Percentiles rank a stretch among this genome's conserved stretches.
Conservation (phyloP, 2,329 filamentous ascomycete genomes). For the Cercospora nicotianae region DNA sequence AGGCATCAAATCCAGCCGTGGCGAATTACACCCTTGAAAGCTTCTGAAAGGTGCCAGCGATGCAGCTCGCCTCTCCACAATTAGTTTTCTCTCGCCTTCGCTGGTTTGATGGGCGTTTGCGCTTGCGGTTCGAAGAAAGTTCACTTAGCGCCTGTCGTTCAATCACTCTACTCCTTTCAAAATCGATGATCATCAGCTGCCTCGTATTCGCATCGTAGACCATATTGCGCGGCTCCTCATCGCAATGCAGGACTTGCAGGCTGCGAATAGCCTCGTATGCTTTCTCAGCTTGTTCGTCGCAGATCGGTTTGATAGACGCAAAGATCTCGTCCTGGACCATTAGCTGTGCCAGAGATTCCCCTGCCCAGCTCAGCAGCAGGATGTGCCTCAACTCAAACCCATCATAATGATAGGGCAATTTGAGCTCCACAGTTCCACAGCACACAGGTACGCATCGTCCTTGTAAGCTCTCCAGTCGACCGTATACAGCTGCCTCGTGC, state of each 20-base stretch:
- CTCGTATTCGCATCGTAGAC: neutral
- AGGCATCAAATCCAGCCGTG: neutral
- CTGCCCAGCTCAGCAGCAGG: too few relatives aligned
- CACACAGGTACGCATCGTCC: constrained; percentile 9
- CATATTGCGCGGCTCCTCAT: neutral
- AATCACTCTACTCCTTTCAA: constrained; percentile 1
- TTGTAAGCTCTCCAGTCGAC: constrained; percentile 6
- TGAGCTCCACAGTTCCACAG: too few relatives aligned
- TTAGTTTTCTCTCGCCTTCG: neutral
- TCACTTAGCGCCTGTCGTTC: too few relatives aligned
- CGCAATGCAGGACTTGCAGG: constrained; percentile 3
- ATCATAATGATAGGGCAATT: too few relatives aligned
- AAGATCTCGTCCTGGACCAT: too few relatives aligned
- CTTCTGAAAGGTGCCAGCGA: constrained; percentile 5
- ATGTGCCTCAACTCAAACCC: too few relatives aligned
- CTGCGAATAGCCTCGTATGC: constrained; percentile 1
- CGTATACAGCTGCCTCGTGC: constrained; percentile 5
- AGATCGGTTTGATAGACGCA: too few relatives aligned
- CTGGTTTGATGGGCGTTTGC: constrained; percentile 1
- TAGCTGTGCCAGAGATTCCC: too few relatives aligned
- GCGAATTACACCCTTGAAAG: neutral
- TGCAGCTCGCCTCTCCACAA: neutral
- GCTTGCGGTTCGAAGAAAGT: constrained; percentile 8
- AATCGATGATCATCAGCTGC: constrained; percentile 7
- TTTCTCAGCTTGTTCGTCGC: too few relatives aligned